Evolutionary conservation across 2,329 filamentous ascomycete genomes (phyloP).

Genomic region (Fusarium lateritium): DNA sequence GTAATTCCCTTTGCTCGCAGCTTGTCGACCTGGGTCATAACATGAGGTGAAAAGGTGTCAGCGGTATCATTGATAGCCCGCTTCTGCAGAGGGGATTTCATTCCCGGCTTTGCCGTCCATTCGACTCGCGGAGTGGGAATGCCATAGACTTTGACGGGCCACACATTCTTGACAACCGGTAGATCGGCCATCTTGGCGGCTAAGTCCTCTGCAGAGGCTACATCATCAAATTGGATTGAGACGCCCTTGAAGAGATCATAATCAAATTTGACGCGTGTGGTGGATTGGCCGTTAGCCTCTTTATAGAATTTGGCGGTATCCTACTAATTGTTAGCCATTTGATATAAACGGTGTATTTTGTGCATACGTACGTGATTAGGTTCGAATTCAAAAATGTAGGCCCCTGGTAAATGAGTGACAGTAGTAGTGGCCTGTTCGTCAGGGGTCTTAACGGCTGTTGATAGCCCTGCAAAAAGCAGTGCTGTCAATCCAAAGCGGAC

Average conservation of each 20-base stretch:
- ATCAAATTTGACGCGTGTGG: conserved; percentile 61
- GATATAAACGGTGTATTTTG: background rate
- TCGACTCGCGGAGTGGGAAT: conserved; percentile 58
- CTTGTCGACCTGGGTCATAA: conserved; percentile 70
- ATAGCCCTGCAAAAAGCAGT: conserved; percentile 38
- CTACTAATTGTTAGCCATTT: conserved; percentile 46
- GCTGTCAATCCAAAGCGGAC: conserved; percentile 31
- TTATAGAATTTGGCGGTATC: conserved; percentile 52
- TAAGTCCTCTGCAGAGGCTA: conserved; percentile 59
- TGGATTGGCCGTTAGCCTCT: conserved; percentile 18
- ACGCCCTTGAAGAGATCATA: conserved; percentile 69
- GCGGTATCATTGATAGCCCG: conserved; percentile 45
- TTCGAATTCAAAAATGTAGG: conserved; percentile 69
- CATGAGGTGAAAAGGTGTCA: conserved; percentile 61
- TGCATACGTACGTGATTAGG: conserved; percentile 59
- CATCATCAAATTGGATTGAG: conserved; percentile 66
- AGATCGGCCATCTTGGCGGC: conserved; percentile 60
- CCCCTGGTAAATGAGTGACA: conserved; percentile 54
- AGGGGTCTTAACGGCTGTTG: conserved; percentile 9
- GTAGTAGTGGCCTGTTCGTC: conserved; percentile 12
- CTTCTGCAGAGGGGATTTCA: conserved; percentile 31
- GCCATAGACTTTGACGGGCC: conserved; percentile 62
- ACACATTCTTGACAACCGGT: conserved; percentile 63
- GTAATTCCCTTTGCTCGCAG: conserved; percentile 64
- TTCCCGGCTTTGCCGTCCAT: conserved; percentile 50